Evolutionary conservation across 2,329 filamentous ascomycete species (phyloP).

Genomic region (Neonectria ditissima): DNA sequence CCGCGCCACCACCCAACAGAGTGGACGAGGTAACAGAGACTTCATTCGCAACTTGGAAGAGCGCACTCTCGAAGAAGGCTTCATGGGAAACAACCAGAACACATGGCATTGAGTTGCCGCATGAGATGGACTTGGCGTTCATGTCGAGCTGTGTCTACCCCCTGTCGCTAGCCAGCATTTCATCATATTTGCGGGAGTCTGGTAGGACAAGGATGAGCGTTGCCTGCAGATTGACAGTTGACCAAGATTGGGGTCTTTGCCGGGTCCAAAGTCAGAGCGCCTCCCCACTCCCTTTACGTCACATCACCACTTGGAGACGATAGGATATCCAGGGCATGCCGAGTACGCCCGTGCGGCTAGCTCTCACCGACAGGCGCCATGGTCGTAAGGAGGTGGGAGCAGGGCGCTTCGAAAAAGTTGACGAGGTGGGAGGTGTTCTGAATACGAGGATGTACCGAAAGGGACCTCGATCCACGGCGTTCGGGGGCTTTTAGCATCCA

Average conservation of each 20-base stretch:
- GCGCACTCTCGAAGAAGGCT: slow-evolving; percentile 92
- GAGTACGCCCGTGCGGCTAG: slow-evolving; percentile 12
- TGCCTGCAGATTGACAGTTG: slow-evolving; percentile 34
- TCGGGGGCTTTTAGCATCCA: slow-evolving; percentile 9
- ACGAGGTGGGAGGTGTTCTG: slow-evolving; percentile 19
- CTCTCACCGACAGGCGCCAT: slow-evolving; percentile 15
- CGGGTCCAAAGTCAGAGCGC: slow-evolving; percentile 28
- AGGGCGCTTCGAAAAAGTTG: slow-evolving; percentile 14
- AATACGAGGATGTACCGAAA: slow-evolving; percentile 20
- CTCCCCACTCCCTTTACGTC: slow-evolving; percentile 16
- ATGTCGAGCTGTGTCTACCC: slow-evolving; percentile 31
- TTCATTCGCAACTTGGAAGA: slow-evolving; percentile 97
- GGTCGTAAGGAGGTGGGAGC: slow-evolving; percentile 18
- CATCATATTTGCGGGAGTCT: slow-evolving; percentile 16
- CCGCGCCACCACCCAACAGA: slow-evolving; percentile 68
- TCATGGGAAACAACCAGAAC: slow-evolving; percentile 72
- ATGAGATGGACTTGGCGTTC: slow-evolving; percentile 35
- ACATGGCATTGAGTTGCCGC: slow-evolving; percentile 72
- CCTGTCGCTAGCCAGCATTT: slow-evolving; percentile 23
- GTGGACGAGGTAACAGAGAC: slow-evolving; percentile 76
- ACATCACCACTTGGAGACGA: slow-evolving; percentile 25
- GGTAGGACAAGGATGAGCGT: slow-evolving; percentile 28
- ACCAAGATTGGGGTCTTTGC: slow-evolving; percentile 22
- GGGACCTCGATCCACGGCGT: slow-evolving; percentile 21
- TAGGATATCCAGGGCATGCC: slow-evolving; percentile 23